Evolutionary conservation across 2,329 filamentous ascomycete genomes (phyloP), one percentile per base, ranked within the genome.

Genomic region (Epichloe baconii): DNA sequence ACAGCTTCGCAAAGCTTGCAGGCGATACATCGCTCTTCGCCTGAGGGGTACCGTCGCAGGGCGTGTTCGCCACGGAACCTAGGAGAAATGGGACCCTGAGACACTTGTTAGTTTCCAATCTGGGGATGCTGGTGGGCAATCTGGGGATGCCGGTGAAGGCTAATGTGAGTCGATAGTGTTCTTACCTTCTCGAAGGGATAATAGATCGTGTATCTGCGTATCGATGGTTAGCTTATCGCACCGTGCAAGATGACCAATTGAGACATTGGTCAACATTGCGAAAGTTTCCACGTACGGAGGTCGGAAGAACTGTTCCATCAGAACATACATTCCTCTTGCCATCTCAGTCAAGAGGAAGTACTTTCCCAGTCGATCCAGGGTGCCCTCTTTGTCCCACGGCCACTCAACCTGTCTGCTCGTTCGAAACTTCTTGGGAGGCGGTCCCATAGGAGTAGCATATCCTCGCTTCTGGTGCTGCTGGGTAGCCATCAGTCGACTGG

Each of bases 31-130:
- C 93, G 86, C 76, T 98, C 93, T 74, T 98, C 93, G 59, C 93
- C 93, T 3, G 91, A 94, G 34, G 93, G 93, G 71, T 98, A 98
- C 65, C 93, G 83, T 70, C 93, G 84, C 57, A 98, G 79, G 59
- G 93, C 93, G 74, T 98, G 93, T 72, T 98, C 93, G 68, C 93
- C 93, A 70, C 93, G 87, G 82, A 98, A 98, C 61, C 93, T 86
- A 55, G 93, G 93, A 37, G 90, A 96, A 68, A 98, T 96, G 54
- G 93, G 93, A 46, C 93, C 93, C 79, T 82, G 55, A n/a, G 1
- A 36, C 17, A 48, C 51, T 38, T 5, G 54, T 65, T 49, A 63
- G 58, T 55, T 48, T 5, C 35, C 21, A 23, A 31, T 15, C 37
- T n/a, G 48, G 54, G 21, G 3, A 19, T 15, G 53, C 43, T 17